Evolutionary conservation across 129 eudicot species (phyloP), one percentile per base, ranked within the genome.

Genomic region (Artemisia annua): DNA sequence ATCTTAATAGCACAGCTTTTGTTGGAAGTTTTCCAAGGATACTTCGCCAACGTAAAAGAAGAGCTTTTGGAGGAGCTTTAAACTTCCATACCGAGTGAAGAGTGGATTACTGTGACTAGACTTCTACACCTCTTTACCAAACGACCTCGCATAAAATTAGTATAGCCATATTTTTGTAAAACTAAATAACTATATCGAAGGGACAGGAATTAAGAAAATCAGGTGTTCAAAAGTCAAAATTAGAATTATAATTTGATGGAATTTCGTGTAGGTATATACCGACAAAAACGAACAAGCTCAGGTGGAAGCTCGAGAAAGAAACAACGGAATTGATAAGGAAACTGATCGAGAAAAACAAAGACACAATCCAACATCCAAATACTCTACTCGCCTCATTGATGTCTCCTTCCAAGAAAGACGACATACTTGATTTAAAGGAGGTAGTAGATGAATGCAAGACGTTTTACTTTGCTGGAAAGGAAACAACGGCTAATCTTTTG

Each of bases 241-340:
- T 39, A 6, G 9, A 39, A 39, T 39, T 39, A 1, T 39, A 7
- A 6, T 39, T 39, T 39, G 10, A 39, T 39, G 10, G 46, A 52
- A 54, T 55, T 48, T 75, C 19, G 51, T 74, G 69, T 84, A 91
- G 97, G 85, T 91, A 86, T 77, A 48, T 92, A 66, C 98, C 98
- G 1, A 92, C 98, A 17, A 83, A 85, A 89, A 85, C 69, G 66
- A 92, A 92, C 78, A 76, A 75, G 77, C 50, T 80, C 75, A 78
- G 89, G 74, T 75, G 85, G 91, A 87, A 80, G 50, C 85, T 92
- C 44, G 95, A 89, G 19, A 78, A 74, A 61, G 96, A 92, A 79
- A 92, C 95, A 9, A 80, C 81, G 10, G 79, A 78, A 20, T 73
- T 88, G 3, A 81, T 92, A 66, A 82, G 71, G 76, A 73, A 19